A percentile compares a stretch with the other conserved stretches of the same genome.
Evolutionary conservation across 495 filamentous ascomycete genomes (phyloP).

Genomic region (Aspergillus biplanus): DNA sequence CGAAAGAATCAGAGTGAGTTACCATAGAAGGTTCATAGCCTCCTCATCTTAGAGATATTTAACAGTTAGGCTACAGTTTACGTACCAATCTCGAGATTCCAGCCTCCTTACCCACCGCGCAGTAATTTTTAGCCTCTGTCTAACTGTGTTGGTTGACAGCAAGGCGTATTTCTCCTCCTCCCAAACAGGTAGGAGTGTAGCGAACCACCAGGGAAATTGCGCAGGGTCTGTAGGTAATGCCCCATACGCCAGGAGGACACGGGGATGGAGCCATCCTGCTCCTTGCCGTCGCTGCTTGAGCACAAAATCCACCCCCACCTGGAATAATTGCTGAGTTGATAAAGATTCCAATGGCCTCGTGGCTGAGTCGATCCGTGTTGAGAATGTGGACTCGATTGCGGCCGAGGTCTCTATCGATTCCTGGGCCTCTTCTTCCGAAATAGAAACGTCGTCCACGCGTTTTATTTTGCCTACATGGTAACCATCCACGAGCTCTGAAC

Average conservation of each 20-base stretch:
- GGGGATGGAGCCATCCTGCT: constrained; percentile 72
- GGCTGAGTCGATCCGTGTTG: constrained; percentile 22
- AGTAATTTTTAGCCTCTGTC: constrained; percentile 79
- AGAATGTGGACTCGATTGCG: constrained; percentile 18
- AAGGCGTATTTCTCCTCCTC: constrained; percentile 81
- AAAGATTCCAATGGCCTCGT: constrained; percentile 56
- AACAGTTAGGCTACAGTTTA: constrained; percentile 24
- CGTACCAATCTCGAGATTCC: constrained; percentile 73
- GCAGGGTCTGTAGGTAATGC: constrained; percentile 74
- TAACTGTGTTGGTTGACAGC: constrained; percentile 69
- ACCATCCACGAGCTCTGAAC: constrained; percentile 68
- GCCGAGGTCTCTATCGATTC: constrained; percentile 64
- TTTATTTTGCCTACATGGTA: constrained; percentile 77
- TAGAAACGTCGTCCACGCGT: constrained; percentile 75
- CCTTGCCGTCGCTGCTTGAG: constrained; percentile 63
- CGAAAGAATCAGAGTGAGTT: constrained; percentile 21
- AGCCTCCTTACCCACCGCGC: constrained; percentile 75
- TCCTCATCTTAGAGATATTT: background rate
- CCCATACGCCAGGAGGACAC: constrained; percentile 75
- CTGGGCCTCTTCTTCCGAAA: constrained; percentile 76
- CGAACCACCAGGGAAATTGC: constrained; percentile 89
- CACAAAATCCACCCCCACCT: constrained; percentile 67
- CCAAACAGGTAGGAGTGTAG: constrained; percentile 73
- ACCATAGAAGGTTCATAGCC: constrained; percentile 15
- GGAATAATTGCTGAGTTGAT: constrained; percentile 70